Evolutionary conservation across 768 basidiomycete genomes (phyloP), one percentile per base, ranked within the genome.

Genomic region (Leccinum imitatum): DNA sequence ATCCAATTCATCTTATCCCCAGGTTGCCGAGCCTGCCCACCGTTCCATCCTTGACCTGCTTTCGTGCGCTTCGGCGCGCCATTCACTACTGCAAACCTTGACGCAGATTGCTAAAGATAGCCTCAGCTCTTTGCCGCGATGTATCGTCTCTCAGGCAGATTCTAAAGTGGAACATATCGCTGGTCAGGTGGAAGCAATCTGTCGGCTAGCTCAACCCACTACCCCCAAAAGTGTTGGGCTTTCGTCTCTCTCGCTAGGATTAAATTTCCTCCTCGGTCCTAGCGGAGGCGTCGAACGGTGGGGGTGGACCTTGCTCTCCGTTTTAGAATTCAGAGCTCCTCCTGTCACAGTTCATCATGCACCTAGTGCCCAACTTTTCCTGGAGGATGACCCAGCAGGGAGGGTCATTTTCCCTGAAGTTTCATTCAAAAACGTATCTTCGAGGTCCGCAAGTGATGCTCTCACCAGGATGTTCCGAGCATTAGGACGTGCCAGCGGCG

Each of bases 231-330:
- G 44, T n/a, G 47, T 56, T 35, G 69, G 76, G 14, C 65, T 82
- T 30, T 67, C 76, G 2, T 66, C 80, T n/a, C 78, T 91, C 35
- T 78, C 82, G 14, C 71, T 77, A 15, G 79, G 78, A 39, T 76
- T 92, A 3, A 83, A 80, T 8, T 82, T 81, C 57, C 78, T 94
- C 6, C 80, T 96, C 1, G 94, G 94, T 4, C 89, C 93, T 1
- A 82, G 77, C 0, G 93, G 93, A 6, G 88, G 90, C 0, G 85
- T 97, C 17, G 93, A 97, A 66, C 87, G 87, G 71, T 98, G 95
- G 96, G 91, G 93, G 4, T 94, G 90, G 89, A 83, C 84, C 52
- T 69, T 99, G 4, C 79, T 98, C 30, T 83, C 84, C 0, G 91
- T 89, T n/a, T 75, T 98, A 41, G 87, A 93, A 64, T 85, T 98